Conservation (phyloP, 1,284 basidiomycete species). For the Thecaphora thlaspeos region DNA sequence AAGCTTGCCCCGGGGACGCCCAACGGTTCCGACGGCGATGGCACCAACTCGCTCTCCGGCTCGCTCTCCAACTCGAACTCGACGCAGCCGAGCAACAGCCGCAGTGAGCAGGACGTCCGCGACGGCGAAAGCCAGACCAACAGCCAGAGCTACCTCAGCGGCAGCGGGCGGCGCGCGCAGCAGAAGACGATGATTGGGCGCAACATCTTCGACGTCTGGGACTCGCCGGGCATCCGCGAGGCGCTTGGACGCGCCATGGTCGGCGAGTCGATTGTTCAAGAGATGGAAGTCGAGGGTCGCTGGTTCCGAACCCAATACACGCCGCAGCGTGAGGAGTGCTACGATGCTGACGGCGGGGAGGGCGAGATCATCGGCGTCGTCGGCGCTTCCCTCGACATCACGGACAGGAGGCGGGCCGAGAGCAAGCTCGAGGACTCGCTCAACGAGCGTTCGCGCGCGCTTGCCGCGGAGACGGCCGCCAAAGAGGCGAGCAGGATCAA, state of each 20-base stretch:
- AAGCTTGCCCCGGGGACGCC: conserved; percentile 48
- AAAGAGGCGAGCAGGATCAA: conserved; percentile 63
- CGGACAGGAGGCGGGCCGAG: conserved; percentile 55
- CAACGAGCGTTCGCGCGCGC: conserved; percentile 53
- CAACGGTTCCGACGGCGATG: conserved; percentile 36
- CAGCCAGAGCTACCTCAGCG: conserved; percentile 34
- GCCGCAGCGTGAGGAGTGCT: conserved; percentile 37
- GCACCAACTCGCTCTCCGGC: conserved; percentile 14
- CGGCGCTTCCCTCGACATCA: conserved; percentile 58
- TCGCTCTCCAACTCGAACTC: conserved; percentile 25
- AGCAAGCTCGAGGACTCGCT: conserved; percentile 50
- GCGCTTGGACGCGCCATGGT: conserved; percentile 40
- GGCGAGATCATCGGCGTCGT: conserved; percentile 54
- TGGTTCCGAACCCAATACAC: conserved; percentile 54
- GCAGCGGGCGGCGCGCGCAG: conserved; percentile 18
- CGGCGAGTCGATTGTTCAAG: conserved; percentile 46
- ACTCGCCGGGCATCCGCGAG: conserved; percentile 37
- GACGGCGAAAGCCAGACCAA: conserved; percentile 36
- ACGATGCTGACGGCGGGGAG: conserved; percentile 31
- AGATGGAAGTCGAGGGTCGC: conserved; percentile 51
- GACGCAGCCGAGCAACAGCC: conserved; percentile 5
- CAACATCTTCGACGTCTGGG: conserved; percentile 48
- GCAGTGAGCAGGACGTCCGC: conserved; percentile 22
- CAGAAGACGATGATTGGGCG: conserved; percentile 45
- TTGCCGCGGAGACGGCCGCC: conserved; percentile 58